These are phyloP conservation scores for Heliamphora exappendiculata DNA, from an alignment of 148 eudicot species.

Conservation along the genomic window DNA sequence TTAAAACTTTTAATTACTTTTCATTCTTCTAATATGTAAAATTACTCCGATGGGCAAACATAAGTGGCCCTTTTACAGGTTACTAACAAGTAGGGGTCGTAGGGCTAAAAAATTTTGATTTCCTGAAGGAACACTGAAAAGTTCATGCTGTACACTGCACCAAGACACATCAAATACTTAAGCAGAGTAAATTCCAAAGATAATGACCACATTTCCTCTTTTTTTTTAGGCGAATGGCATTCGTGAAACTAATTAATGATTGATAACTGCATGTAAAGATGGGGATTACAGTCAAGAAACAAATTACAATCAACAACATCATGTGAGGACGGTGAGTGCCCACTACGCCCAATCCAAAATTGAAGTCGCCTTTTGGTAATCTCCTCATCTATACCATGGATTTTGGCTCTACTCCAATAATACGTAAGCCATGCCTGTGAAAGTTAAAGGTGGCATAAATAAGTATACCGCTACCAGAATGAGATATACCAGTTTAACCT, in stretches of 20 bases:
- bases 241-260: not conserved
- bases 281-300: not conserved
- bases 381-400: conserved; percentile 64
- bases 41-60: no score
- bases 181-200: no score
- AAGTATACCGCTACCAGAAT: not conserved
- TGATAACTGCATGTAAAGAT: not conserved
- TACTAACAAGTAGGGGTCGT: no score
- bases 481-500: not conserved
- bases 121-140: no score
- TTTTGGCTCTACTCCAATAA: conserved; percentile 81
- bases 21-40: no score
- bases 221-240: not conserved
- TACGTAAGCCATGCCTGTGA: conserved; percentile 89
- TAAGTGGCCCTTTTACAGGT: no score
- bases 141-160: no score
- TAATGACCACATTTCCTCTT: not conserved
- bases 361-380: conserved; percentile 62
- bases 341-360: conserved; percentile 78
- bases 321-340: conserved; percentile 83
- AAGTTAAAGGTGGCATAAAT: conserved; percentile 7
- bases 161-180: no score
- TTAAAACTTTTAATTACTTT: no score
- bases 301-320: conserved; percentile 82
- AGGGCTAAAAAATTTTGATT: no score